These are phyloP conservation scores for Cnidoscolus chayamansa DNA, from an alignment of 441 rosid species.

Conservation along the genomic window DNA sequence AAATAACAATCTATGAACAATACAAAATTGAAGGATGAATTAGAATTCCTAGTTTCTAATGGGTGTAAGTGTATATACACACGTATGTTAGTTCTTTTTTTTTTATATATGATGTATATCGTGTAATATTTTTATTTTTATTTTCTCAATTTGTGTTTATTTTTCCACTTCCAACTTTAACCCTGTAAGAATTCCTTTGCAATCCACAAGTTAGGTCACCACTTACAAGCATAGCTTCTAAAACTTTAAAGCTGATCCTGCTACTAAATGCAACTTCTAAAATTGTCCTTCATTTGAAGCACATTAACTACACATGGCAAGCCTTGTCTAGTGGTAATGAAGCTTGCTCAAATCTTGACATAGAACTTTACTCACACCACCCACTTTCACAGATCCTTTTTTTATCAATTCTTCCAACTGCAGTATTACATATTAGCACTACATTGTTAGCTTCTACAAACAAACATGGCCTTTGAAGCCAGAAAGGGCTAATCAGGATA, in stretches of 20 bases:
- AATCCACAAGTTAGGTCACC: no score
- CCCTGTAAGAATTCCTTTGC: not conserved
- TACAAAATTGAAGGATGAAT: not conserved
- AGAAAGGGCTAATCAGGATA: constrained; percentile 12
- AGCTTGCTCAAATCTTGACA: constrained; percentile 75
- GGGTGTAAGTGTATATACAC: not conserved
- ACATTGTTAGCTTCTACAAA: constrained; percentile 11
- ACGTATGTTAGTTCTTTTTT: not conserved
- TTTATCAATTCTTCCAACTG: constrained; percentile 70
- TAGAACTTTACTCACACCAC: constrained; percentile 66
- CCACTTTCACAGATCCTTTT: constrained; percentile 63
- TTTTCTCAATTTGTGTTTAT: not conserved
- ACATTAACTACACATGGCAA: no score
- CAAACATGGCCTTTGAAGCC: constrained; percentile 1
- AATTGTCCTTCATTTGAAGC: no score
- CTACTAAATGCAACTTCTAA: no score
- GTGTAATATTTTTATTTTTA: not conserved
- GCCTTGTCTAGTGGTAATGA: no score
- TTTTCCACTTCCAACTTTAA: not conserved
- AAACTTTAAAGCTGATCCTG: no score
- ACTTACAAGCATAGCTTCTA: no score
- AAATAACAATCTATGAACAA: not conserved
- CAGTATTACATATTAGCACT: constrained; percentile 13
- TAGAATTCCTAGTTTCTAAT: not conserved
- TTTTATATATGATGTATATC: not conserved